Conservation (phyloP, 2,329 filamentous ascomycete genomes). For the Paecilomyces dactylethromorphus region DNA sequence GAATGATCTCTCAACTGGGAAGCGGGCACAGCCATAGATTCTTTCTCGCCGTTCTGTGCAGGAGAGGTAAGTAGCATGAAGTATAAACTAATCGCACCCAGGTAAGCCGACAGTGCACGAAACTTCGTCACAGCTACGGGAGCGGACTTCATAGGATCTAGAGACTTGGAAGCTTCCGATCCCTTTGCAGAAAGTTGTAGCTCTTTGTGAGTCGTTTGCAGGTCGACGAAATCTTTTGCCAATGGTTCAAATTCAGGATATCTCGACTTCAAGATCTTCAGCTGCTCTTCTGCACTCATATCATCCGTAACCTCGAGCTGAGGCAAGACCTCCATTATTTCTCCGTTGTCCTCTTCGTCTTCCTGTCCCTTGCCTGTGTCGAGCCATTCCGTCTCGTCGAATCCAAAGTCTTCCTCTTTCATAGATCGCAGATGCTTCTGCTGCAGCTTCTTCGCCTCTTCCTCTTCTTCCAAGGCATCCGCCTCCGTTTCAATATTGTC, state of each 20-base stretch:
- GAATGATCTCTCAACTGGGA: conserved; percentile 81
- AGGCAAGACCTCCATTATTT: conserved; percentile 81
- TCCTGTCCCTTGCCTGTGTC: conserved; percentile 43
- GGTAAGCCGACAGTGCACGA: conserved; percentile 75
- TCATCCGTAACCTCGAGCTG: conserved; percentile 74
- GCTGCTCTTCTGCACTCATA: conserved; percentile 67
- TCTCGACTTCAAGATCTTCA: conserved; percentile 67
- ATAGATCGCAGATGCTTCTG: conserved; percentile 86
- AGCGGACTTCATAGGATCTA: conserved; percentile 31
- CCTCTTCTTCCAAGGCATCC: conserved; percentile 83
- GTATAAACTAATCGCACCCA: conserved; percentile 84
- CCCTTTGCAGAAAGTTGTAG: conserved; percentile 54
- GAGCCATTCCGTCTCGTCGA: conserved; percentile 84
- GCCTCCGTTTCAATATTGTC: conserved; percentile 66
- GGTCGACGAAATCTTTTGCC: conserved; percentile 67
- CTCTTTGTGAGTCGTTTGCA: conserved; percentile 57
- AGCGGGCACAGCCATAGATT: conserved; percentile 60
- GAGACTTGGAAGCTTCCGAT: conserved; percentile 38
- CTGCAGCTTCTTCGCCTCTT: conserved; percentile 79
- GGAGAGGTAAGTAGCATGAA: conserved; percentile 88
- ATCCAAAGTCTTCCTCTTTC: conserved; percentile 86
- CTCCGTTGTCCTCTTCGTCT: conserved; percentile 46
- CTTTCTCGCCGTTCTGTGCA: conserved; percentile 51
- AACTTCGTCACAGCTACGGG: conserved; percentile 65
- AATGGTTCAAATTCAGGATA: conserved; percentile 92